Base-by-base conservation (phyloP, 352 stramenopile species). In the Salisapilia sapeloensis region DNA sequence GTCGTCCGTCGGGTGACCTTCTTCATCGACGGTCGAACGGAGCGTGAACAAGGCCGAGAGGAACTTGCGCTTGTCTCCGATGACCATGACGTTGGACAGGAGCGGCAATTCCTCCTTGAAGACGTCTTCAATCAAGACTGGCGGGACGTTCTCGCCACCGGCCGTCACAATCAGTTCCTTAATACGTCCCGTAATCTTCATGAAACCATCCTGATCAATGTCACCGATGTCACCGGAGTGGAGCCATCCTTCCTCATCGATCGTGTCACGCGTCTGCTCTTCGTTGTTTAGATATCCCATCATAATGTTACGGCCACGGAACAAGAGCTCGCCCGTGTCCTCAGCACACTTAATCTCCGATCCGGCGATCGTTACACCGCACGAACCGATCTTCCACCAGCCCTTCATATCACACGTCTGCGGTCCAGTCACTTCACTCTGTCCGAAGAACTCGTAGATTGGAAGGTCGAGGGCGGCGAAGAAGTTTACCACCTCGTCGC, bases 91-190 rank as follows among this genome's bases (percentile, higher is more conserved):
- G 49, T 96, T 96, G 44, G 82, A 87, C 15, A 97, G 48, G 21
- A 77, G 40, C 24, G 62, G 53, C 3, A 96, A 41, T 30, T 89
- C 66, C 25, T 83, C 61, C 60, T 96, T 96, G 18, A 97, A 48
- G 14, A 61, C 66, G 45, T 96, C 72, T 38, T 96, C 86, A 42
- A 96, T 83, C 24, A 91, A 57, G 4, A 94, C 79, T 29, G 91
- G 91, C 13, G 91, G 63, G 10, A 97, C 74, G 57, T 97, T 97
- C 49, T 97, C 91, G 20, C 91, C 91, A 46, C 91, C 91, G n/a
- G 91, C 89, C 24, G 87, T 96, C 42, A 95, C 83, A 35, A 97
- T 91, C 13, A 97, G 46, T 53, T 97, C 91, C 55, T 97, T 97
- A 59, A 97, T 96, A 38, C 91, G 83, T 13, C 91, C 91, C 11